Evolutionary conservation across 257 asterid genomes (phyloP).

Genomic region (Nemophila menziesii): DNA sequence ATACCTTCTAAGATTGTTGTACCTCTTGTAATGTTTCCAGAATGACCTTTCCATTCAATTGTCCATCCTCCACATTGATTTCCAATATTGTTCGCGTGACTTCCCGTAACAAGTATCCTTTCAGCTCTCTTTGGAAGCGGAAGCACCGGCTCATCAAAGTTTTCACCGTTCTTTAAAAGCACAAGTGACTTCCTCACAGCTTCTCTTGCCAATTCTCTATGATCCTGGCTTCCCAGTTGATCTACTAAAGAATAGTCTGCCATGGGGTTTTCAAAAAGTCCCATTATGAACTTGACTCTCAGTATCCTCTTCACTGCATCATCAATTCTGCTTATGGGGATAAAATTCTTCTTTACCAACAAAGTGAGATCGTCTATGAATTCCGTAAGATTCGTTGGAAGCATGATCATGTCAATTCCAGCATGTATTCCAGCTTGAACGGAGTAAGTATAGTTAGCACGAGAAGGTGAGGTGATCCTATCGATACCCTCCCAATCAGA

Average conservation of each 20-base stretch:
- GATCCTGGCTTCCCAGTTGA: constrained; percentile 25
- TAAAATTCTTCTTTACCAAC: constrained; percentile 19
- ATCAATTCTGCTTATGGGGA: constrained; percentile 33
- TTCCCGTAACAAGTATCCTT: constrained; percentile 22
- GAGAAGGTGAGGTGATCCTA: constrained; percentile 41
- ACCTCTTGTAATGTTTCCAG: constrained; percentile 8
- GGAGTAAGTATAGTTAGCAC: constrained; percentile 48
- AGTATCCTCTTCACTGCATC: constrained; percentile 29
- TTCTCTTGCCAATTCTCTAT: constrained; percentile 21
- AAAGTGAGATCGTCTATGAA: constrained; percentile 19
- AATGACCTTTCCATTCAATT: constrained; percentile 15
- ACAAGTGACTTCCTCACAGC: constrained; percentile 26
- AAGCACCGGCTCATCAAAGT: constrained; percentile 9
- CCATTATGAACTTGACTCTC: constrained; percentile 26
- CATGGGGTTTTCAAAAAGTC: constrained; percentile 24
- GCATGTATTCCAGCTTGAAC: constrained; percentile 43
- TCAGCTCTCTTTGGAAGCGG: constrained; percentile 17
- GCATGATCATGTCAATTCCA: constrained; percentile 58
- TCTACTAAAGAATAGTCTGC: constrained; percentile 18
- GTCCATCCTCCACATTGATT: constrained; percentile 27
- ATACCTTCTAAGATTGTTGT: constrained; percentile 41
- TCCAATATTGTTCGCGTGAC: constrained; percentile 18
- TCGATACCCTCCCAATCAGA: constrained; percentile 69
- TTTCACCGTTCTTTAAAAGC: constrained; percentile 19
- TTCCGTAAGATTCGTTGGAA: constrained; percentile 15